Percentiles rank a stretch among this genome's conserved stretches.
These are phyloP conservation scores for Colletotrichum eleusines DNA, from an alignment of 2,329 filamentous ascomycete genomes.

Conservation along the genomic window DNA sequence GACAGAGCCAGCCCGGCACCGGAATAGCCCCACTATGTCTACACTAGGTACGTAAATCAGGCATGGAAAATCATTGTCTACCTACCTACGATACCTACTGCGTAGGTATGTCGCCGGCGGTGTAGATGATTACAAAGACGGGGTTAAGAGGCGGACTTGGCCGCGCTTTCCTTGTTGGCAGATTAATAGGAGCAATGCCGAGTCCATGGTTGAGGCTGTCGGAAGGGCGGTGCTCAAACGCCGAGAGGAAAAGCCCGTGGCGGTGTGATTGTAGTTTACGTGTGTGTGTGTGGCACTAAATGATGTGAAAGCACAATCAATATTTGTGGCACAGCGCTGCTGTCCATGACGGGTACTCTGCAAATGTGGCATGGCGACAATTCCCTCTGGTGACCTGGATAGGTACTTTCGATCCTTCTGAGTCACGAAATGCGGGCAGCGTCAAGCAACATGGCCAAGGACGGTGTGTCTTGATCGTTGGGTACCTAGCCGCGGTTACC, in stretches of 20 bases:
- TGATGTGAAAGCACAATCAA: neutral
- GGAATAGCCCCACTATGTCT: constrained; percentile 7
- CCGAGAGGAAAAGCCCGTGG: constrained; percentile 15
- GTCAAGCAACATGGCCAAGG: neutral
- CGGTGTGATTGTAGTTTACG: neutral
- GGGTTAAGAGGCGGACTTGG: neutral
- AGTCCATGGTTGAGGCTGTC: neutral
- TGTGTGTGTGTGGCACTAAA: neutral
- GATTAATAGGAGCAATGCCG: neutral
- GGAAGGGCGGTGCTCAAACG: constrained; percentile 12
- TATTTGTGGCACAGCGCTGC: neutral
- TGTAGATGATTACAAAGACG: constrained; percentile 4
- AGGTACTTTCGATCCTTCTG: neutral
- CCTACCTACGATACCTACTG: neutral
- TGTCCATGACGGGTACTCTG: neutral
- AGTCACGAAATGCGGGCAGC: neutral
- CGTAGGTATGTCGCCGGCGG: neutral
- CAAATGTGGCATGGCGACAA: neutral
- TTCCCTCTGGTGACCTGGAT: neutral
- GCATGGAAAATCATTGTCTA: neutral
- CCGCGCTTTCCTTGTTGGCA: neutral
- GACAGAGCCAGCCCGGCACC: neutral
- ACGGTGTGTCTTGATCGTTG: neutral
- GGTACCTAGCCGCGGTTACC: constrained; percentile 27
- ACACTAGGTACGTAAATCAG: neutral